Percentiles rank a stretch among this genome's conserved stretches.
phyloP scores from a whole-genome alignment of 2,329 filamentous ascomycete genomes.

The Apiospora rasikravindrae region DNA sequence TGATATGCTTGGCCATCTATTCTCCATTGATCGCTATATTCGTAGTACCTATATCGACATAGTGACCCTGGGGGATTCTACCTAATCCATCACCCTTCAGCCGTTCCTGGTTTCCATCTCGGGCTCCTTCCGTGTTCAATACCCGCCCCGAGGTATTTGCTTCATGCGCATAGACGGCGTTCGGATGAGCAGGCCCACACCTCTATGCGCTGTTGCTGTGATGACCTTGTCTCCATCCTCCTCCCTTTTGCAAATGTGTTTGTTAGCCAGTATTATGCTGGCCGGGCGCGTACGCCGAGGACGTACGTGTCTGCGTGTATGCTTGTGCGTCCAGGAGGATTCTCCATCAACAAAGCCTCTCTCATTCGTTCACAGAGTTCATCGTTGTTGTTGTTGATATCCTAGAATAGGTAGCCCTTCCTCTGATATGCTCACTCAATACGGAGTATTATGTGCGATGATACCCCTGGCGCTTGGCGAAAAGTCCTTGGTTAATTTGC shows the following conservation, averaged over 20 bases:
- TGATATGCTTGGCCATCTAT: background rate
- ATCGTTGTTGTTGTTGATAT: background rate
- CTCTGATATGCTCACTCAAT: background rate
- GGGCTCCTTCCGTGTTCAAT: constrained; percentile 1
- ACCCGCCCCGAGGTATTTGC: constrained; percentile 7
- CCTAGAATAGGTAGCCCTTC: background rate
- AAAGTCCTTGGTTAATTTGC: constrained; percentile 7
- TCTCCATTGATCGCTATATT: background rate
- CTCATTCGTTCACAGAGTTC: background rate
- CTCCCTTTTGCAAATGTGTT: background rate
- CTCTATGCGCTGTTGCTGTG: background rate
- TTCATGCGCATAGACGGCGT: constrained; percentile 10
- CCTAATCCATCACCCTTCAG: background rate
- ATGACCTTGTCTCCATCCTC: background rate
- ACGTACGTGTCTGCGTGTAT: background rate
- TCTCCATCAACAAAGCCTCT: background rate
- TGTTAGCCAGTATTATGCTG: background rate
- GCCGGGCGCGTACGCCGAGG: background rate
- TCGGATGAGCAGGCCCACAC: constrained; percentile 8
- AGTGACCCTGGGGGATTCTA: background rate
- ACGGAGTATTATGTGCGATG: background rate
- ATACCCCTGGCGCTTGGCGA: background rate
- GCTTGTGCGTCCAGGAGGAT: background rate
- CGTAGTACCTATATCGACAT: background rate
- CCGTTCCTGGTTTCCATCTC: background rate